Evolutionary conservation across 2,329 filamentous ascomycete genomes (phyloP).

Genomic region (Bretziella fagacearum): DNA sequence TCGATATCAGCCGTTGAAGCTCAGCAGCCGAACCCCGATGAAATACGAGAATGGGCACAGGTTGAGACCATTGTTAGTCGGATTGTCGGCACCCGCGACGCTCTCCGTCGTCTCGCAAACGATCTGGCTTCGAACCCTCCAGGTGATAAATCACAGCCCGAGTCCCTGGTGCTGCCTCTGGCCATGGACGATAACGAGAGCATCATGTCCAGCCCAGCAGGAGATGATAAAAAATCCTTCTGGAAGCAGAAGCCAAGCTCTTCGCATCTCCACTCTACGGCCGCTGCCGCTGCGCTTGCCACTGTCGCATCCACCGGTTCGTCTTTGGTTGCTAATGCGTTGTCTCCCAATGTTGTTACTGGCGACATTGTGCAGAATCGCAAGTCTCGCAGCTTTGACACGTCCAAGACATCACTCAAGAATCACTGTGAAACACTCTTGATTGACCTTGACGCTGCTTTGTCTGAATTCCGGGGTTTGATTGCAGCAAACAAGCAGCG

Average conservation of each 20-base stretch:
- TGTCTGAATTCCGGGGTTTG: slow-evolving; percentile 64
- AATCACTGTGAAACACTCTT: slow-evolving; percentile 69
- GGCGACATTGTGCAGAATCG: slow-evolving; percentile 21
- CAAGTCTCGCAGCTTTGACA: slow-evolving; percentile 24
- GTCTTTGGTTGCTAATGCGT: slow-evolving; percentile 20
- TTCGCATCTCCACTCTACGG: slow-evolving; percentile 22
- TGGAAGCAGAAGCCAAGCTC: slow-evolving; percentile 78
- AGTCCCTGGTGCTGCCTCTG: slow-evolving; percentile 21
- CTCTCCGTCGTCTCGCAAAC: slow-evolving; percentile 68
- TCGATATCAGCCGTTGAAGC: slow-evolving; percentile 19
- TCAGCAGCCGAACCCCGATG: slow-evolving; percentile 28
- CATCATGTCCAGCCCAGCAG: slow-evolving; percentile 3
- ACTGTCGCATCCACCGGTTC: slow-evolving; percentile 26
- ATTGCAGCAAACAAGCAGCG: slow-evolving; percentile 66
- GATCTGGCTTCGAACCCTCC: slow-evolving; percentile 55
- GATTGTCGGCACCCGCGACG: slow-evolving; percentile 75
- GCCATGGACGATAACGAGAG: slow-evolving; percentile 29
- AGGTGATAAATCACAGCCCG: slow-evolving; percentile 20
- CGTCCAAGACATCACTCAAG: slow-evolving; percentile 53
- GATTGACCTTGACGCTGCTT: slow-evolving; percentile 66
- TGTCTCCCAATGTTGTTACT: slow-evolving; percentile 19
- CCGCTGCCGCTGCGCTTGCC: slow-evolving; percentile 21
- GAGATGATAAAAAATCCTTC: slow-evolving; percentile 41
- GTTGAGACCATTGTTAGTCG: slow-evolving; percentile 74
- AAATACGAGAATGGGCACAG: slow-evolving; percentile 72